phyloP scores from a whole-genome alignment of 192 early-diverging fungal species.

The Coemansia guatemalensis region DNA sequence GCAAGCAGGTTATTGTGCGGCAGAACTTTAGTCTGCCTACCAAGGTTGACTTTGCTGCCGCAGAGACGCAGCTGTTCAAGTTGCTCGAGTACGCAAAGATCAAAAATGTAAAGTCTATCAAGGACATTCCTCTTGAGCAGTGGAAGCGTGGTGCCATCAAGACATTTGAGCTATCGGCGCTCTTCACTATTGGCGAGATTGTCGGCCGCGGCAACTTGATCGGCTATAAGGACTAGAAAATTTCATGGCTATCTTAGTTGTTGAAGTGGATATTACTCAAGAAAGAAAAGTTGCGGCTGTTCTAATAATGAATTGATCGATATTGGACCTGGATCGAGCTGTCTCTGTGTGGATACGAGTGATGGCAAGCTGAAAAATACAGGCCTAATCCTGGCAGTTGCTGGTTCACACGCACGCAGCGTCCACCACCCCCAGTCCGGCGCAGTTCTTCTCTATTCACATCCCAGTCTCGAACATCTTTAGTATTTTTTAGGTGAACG shows the following conservation, averaged over 20 bases:
- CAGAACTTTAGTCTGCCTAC: constrained; percentile 48
- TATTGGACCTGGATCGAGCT: background rate
- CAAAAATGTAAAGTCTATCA: constrained; percentile 48
- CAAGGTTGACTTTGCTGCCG: constrained; percentile 46
- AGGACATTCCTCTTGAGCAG: constrained; percentile 41
- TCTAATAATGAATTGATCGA: background rate
- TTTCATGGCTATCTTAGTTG: background rate
- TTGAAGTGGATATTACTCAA: background rate
- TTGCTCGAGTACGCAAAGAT: constrained; percentile 41
- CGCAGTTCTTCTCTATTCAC: background rate
- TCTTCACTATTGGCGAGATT: constrained; percentile 49
- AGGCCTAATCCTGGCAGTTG: background rate
- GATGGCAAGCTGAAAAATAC: too few relatives aligned
- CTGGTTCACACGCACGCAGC: background rate
- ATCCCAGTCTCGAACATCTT: background rate
- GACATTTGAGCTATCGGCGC: constrained; percentile 50
- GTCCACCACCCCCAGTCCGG: background rate
- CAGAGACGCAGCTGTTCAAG: constrained; percentile 55
- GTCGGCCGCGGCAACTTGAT: constrained; percentile 49
- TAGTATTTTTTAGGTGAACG: background rate
- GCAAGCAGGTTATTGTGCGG: constrained; percentile 43
- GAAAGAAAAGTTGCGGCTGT: background rate
- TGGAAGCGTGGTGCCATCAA: constrained; percentile 52
- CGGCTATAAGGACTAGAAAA: constrained; percentile 46
- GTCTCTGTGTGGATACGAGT: background rate